Evolutionary conservation across 192 early-diverging fungal species (phyloP).

Genomic region (Podila epicladia): DNA sequence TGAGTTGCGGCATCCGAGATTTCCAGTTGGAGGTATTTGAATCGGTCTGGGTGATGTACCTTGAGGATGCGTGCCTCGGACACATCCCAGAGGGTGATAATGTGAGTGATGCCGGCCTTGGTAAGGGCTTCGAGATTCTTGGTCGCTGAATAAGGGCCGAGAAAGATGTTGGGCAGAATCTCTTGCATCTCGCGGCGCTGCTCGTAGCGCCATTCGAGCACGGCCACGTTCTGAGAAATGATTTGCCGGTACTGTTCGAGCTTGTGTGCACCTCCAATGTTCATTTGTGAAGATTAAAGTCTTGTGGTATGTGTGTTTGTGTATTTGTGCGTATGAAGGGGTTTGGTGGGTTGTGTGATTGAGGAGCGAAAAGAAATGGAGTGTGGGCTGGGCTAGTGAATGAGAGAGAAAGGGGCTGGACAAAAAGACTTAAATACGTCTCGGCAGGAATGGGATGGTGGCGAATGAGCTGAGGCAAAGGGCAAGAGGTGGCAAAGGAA

Average conservation of each 20-base stretch:
- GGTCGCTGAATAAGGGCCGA: conserved; percentile 83
- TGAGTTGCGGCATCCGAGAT: conserved; percentile 85
- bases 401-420: no score
- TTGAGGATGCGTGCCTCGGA: conserved; percentile 73
- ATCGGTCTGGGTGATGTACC: conserved; percentile 58
- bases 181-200: conserved; percentile 87
- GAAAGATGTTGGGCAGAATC: conserved; percentile 74
- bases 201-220: conserved; percentile 71
- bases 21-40: conserved; percentile 73
- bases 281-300: background rate
- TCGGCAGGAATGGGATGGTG: no score
- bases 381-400: no score
- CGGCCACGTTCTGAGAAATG: conserved; percentile 24
- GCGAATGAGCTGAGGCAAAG: background rate
- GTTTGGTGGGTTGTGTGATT: background rate
- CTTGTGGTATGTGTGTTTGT: background rate
- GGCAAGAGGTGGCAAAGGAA: background rate
- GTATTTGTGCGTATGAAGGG: background rate
- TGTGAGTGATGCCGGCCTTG: conserved; percentile 74
- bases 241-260: conserved; percentile 25
- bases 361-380: background rate
- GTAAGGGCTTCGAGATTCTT: conserved; percentile 64
- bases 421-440: background rate
- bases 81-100: conserved; percentile 79
- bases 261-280: conserved; percentile 3